phyloP scores from a whole-genome alignment of 768 basidiomycete species.

The Rhodotorula kratochvilovae region DNA sequence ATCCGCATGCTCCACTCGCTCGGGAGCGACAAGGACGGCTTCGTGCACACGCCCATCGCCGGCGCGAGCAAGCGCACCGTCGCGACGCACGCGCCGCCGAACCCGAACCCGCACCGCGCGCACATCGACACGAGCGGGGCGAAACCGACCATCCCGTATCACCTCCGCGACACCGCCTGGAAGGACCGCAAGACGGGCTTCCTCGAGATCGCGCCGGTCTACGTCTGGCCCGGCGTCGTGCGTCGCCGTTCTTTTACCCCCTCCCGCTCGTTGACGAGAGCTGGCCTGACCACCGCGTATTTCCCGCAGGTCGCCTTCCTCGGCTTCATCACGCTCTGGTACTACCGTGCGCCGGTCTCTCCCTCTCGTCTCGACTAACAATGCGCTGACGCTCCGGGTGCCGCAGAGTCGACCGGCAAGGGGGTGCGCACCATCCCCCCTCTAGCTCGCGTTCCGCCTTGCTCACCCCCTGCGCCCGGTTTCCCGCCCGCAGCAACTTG shows the following conservation, averaged over 20 bases:
- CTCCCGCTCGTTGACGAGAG: too few relatives aligned
- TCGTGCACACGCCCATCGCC: background rate
- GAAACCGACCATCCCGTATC: background rate
- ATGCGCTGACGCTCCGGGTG: too few relatives aligned
- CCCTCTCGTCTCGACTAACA: too few relatives aligned
- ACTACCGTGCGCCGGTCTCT: background rate
- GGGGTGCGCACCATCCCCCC: background rate
- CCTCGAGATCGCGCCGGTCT: background rate
- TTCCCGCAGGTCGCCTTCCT: background rate
- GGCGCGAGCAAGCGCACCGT: background rate
- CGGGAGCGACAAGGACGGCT: background rate
- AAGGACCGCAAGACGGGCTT: conserved; percentile 2
- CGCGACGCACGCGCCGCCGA: background rate
- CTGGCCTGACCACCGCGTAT: too few relatives aligned
- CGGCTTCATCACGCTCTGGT: background rate
- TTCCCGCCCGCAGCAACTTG: background rate
- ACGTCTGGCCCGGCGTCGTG: background rate
- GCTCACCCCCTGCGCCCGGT: background rate
- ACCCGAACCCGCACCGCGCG: background rate
- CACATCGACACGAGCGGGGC: background rate
- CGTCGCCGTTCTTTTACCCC: background rate
- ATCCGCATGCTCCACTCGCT: background rate
- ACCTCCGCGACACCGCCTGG: background rate
- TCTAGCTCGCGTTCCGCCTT: background rate
- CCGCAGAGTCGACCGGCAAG: background rate